These are phyloP conservation scores for Tuber indicum DNA, from an alignment of 495 filamentous ascomycete genomes.

Conservation along the genomic window DNA sequence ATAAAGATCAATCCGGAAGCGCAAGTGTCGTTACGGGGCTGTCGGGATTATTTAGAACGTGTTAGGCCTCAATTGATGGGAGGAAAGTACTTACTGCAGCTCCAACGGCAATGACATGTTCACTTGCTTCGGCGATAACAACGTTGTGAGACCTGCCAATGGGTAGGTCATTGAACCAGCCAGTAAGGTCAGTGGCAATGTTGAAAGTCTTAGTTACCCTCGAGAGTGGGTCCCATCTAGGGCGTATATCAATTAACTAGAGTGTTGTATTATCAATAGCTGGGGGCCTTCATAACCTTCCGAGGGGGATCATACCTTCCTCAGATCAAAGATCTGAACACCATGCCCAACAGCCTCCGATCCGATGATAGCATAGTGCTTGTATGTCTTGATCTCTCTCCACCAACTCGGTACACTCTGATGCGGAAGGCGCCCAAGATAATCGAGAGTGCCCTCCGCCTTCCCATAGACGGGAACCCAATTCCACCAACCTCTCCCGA, in stretches of 20 bases:
- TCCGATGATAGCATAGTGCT: constrained; percentile 50
- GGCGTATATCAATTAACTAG: constrained; percentile 28
- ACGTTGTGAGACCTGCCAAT: constrained; percentile 41
- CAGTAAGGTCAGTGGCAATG: constrained; percentile 43
- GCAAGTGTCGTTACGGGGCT: constrained; percentile 35
- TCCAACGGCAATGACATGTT: constrained; percentile 43
- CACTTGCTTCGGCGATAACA: constrained; percentile 40
- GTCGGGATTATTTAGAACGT: neutral
- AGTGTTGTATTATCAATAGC: constrained; percentile 5
- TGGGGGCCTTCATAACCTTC: too few relatives aligned
- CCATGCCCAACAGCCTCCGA: constrained; percentile 49
- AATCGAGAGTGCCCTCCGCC: constrained; percentile 49
- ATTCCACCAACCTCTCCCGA: constrained; percentile 34
- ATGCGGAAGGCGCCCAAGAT: constrained; percentile 53
- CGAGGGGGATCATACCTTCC: constrained; percentile 9
- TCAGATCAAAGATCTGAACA: constrained; percentile 52
- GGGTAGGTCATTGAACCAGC: constrained; percentile 43
- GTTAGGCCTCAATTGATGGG: neutral
- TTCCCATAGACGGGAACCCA: constrained; percentile 24
- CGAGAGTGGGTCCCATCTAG: constrained; percentile 22
- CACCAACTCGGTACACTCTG: constrained; percentile 45
- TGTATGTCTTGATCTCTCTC: constrained; percentile 49
- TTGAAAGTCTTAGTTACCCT: constrained; percentile 40
- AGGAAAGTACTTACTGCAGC: constrained; percentile 21
- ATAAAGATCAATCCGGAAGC: constrained; percentile 43